Conservation (phyloP, 2,329 filamentous ascomycete genomes). For the Penicillium sclerotigenum region DNA sequence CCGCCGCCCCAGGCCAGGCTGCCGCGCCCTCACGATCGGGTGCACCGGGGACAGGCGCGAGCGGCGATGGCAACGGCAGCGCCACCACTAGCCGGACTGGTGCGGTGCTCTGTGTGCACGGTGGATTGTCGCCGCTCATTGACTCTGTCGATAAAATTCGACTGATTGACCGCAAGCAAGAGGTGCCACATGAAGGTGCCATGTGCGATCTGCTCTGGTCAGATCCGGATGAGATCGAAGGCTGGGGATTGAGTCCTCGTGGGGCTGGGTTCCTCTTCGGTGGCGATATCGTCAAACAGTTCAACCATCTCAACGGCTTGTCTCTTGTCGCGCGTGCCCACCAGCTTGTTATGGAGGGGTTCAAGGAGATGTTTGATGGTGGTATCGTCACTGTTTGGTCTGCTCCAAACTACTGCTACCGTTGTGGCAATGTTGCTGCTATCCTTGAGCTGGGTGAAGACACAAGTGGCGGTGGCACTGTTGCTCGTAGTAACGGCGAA, state of each 20-base stretch:
- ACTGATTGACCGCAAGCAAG: constrained; percentile 91
- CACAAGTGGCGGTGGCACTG: constrained; percentile 67
- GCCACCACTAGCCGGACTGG: constrained; percentile 57
- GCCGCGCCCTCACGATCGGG: constrained; percentile 56
- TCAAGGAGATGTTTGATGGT: constrained; percentile 98
- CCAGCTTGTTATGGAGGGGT: constrained; percentile 98
- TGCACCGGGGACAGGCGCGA: constrained; percentile 75
- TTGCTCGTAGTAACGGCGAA: constrained; percentile 59
- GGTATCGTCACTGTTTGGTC: constrained; percentile 99
- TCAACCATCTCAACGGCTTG: constrained; percentile 92
- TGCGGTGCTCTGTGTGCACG: constrained; percentile 92
- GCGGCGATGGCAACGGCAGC: constrained; percentile 61
- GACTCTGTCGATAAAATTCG: constrained; percentile 95
- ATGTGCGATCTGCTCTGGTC: constrained; percentile 99
- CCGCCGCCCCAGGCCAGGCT: constrained; percentile 43
- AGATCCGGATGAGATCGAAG: constrained; percentile 95
- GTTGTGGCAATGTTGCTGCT: constrained; percentile 92
- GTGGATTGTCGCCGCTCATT: constrained; percentile 84
- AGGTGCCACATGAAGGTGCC: constrained; percentile 95
- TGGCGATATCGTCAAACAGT: constrained; percentile 89
- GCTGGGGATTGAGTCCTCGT: constrained; percentile 90
- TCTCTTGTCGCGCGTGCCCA: constrained; percentile 90
- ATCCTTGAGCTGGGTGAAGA: constrained; percentile 92
- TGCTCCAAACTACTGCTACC: constrained; percentile 94
- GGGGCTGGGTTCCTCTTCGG: constrained; percentile 96